phyloP scores from a whole-genome alignment of 345 rosid genomes.

The Angophora floribunda region DNA sequence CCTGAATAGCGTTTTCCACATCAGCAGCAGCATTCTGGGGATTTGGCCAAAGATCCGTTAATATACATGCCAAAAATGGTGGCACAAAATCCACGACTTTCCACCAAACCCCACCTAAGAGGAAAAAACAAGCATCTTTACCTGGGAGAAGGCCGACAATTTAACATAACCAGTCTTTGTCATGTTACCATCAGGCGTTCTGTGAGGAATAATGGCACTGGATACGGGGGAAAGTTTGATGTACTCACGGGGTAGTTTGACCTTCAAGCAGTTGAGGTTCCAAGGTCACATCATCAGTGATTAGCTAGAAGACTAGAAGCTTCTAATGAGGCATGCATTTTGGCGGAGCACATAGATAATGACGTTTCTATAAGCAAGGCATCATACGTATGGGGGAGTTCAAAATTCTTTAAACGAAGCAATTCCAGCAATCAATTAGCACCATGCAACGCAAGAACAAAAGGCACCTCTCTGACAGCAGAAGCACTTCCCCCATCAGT shows the following conservation, averaged over 20 bases:
- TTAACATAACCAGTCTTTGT: slow-evolving; percentile 77
- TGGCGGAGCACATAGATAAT: not conserved
- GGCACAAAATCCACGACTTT: not conserved
- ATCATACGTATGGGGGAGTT: not conserved
- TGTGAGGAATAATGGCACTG: slow-evolving; percentile 76
- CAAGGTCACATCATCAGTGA: not conserved
- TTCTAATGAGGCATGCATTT: not conserved
- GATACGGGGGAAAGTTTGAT: slow-evolving; percentile 75
- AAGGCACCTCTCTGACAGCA: slow-evolving; percentile 49
- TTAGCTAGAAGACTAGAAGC: not conserved
- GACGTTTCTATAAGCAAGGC: not conserved
- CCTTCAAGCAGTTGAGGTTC: slow-evolving; percentile 28
- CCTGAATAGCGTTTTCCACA: slow-evolving; percentile 50
- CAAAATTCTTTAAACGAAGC: not conserved
- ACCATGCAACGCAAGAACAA: not conserved
- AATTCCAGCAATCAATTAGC: not conserved
- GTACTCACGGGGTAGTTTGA: slow-evolving; percentile 64
- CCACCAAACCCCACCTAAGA: not conserved
- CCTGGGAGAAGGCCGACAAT: slow-evolving; percentile 78
- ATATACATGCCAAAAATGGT: not conserved
- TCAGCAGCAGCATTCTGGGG: slow-evolving; percentile 77
- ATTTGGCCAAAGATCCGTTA: not conserved
- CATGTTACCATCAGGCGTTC: slow-evolving; percentile 49
- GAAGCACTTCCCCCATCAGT: slow-evolving; percentile 23
- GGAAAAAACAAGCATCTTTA: not conserved